Evolutionary conservation across 306 rosid species (phyloP).

Genomic region (Prunus persica): Prunus_persica_NCBIv2 NC_034009.1:32247501-32248000

Average conservation of each 20-base stretch:
- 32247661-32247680: neutral
- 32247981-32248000: conserved; percentile 31
- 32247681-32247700: neutral
- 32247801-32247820: neutral
- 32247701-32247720: neutral
- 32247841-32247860: neutral
- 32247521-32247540: neutral
- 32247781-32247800: neutral
- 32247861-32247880: neutral
- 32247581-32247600: neutral
- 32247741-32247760: neutral
- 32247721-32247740: neutral
- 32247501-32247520: conserved; percentile 9
- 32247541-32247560: neutral
- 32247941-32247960: conserved; percentile 53
- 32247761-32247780: neutral
- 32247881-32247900: neutral
- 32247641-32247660: neutral
- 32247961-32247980: conserved; percentile 56
- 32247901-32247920: conserved; percentile 58
- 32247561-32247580: neutral
- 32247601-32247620: neutral
- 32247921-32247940: conserved; percentile 82
- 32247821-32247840: neutral
- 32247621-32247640: neutral